A percentile compares a stretch with the other conserved stretches of the same genome.
Evolutionary conservation across 257 asterid genomes (phyloP).

Genomic region (Solanum bulbocastanum): DNA sequence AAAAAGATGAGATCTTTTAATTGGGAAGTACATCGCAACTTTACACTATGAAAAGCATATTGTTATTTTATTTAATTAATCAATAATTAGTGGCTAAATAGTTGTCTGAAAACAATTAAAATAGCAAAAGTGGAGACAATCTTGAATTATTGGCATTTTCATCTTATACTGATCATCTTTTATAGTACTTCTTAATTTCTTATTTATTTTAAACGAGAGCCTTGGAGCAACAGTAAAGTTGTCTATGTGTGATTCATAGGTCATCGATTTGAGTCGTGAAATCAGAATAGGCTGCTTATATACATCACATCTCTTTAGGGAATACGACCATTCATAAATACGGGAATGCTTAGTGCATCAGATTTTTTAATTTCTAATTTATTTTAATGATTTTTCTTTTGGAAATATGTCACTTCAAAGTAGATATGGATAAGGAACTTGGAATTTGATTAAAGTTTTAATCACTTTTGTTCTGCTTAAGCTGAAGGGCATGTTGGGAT

Average conservation of each 20-base stretch:
- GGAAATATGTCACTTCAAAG: neutral
- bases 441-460: constrained; percentile 3
- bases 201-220: neutral
- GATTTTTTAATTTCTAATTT: neutral
- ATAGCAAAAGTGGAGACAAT: neutral
- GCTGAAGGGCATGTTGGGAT: constrained; percentile 19
- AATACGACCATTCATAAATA: neutral
- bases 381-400: neutral
- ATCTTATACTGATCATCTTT: neutral
- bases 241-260: neutral
- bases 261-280: neutral
- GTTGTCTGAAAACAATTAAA: neutral
- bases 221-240: neutral
- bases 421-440: constrained; percentile 38
- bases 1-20: neutral
- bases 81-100: constrained; percentile 14
- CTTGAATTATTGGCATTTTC: neutral
- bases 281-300: neutral
- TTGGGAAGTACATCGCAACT: neutral
- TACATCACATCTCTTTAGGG: neutral
- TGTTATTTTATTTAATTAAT: neutral
- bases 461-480: constrained; percentile 24
- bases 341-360: neutral
- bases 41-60: constrained; percentile 5
- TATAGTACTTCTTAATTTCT: neutral